A percentile compares a stretch with the other conserved stretches of the same genome.
Evolutionary conservation across 306 rosid genomes (phyloP).

Genomic region (Corylus americana): DNA sequence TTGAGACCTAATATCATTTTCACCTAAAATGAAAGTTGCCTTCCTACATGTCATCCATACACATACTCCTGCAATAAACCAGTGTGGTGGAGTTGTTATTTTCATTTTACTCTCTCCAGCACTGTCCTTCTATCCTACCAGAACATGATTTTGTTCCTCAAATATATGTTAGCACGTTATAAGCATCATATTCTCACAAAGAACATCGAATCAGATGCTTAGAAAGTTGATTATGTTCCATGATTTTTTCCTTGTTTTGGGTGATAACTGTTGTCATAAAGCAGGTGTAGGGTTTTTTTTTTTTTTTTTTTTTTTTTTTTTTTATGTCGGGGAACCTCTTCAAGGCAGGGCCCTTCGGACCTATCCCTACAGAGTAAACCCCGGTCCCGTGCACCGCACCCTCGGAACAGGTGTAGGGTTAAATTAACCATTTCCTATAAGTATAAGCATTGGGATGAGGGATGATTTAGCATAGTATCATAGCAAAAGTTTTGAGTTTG

Average conservation of each 20-base stretch:
- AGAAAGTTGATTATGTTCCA: neutral
- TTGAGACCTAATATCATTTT: neutral
- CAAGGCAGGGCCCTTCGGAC: too few species aligned
- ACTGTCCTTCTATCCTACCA: neutral
- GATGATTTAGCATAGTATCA: too few species aligned
- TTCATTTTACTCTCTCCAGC: neutral
- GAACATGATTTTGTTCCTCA: neutral
- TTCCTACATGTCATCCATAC: neutral
- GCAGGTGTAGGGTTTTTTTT: too few species aligned
- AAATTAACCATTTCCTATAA: too few species aligned
- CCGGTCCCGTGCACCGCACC: too few species aligned
- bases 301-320: too few species aligned
- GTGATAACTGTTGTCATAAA: neutral
- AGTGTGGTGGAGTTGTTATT: neutral
- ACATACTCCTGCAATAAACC: neutral
- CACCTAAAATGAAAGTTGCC: neutral
- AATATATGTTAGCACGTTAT: neutral
- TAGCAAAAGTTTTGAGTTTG: too few species aligned
- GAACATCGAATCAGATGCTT: neutral
- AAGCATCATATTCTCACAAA: neutral
- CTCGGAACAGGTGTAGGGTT: too few species aligned
- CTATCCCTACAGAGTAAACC: too few species aligned
- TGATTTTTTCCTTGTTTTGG: neutral
- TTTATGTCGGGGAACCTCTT: too few species aligned
- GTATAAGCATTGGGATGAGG: too few species aligned